Conservation (phyloP, 2,329 filamentous ascomycete species). For the Hypoxylon sp. region DNA sequence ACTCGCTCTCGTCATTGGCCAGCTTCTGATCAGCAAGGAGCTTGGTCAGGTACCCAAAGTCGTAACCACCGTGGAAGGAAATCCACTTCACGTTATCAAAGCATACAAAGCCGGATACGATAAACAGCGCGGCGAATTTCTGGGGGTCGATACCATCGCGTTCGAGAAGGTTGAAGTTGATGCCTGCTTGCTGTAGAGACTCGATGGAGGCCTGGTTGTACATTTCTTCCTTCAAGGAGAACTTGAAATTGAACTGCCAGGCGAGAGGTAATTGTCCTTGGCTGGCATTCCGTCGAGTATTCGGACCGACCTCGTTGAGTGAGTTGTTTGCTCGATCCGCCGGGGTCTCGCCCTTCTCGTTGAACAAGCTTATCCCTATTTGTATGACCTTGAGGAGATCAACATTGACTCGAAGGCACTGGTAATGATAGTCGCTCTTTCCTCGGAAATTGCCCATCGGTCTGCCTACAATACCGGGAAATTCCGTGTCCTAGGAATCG, state of each 20-base stretch:
- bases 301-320: constrained; percentile 51
- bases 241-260: constrained; percentile 99
- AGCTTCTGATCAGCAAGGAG: constrained; percentile 84
- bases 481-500: constrained; percentile 83
- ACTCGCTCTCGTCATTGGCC: constrained; percentile 88
- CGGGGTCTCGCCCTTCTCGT: constrained; percentile 85
- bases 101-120: constrained; percentile 89
- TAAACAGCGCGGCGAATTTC: constrained; percentile 88
- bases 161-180: constrained; percentile 85
- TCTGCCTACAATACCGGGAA: constrained; percentile 94
- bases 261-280: constrained; percentile 77
- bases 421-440: constrained; percentile 98
- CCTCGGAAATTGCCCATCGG: constrained; percentile 94
- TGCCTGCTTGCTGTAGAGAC: constrained; percentile 88
- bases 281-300: constrained; percentile 51
- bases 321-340: constrained; percentile 69
- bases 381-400: constrained; percentile 98
- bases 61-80: constrained; percentile 96
- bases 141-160: constrained; percentile 89
- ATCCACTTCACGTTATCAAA: constrained; percentile 93
- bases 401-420: constrained; percentile 95
- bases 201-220: constrained; percentile 95
- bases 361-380: constrained; percentile 93
- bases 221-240: constrained; percentile 95
- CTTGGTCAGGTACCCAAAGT: constrained; percentile 97